Base-by-base conservation (phyloP, 139 green algal genomes). In the Tetraselmis chui region DNA sequence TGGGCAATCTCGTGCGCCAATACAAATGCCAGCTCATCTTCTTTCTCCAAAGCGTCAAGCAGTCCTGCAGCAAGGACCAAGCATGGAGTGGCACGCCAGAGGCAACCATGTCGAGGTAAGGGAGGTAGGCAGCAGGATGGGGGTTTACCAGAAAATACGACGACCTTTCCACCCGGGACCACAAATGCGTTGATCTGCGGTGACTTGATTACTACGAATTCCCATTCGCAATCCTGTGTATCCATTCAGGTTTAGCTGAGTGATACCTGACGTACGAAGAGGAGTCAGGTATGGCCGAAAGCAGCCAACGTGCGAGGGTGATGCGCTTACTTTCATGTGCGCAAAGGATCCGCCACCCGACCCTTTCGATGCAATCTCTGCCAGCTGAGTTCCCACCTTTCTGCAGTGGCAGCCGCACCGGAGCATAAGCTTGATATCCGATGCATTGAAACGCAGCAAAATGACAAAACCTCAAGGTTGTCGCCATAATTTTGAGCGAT, bases 141-240 rank as follows among this genome's bases (percentile, higher is more conserved):
- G 11, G 45, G 45, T 59, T 29, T 79, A 90, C 89, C 89, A 28
- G 91, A 92, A 79, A 86, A 95, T 1, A 94, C 87, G 23, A 96
- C 87, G 58, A 98, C 92, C 87, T 97, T 97, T 74, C 94, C 94
- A 1, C 94, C 94, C 1, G 94, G 94, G n/a, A 94, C 89, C 32
- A 97, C 94, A 80, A 97, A 94, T 0, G 94, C 94, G 79, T 98
- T 97, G 58, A 93, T 86, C 75, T 91, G 31, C 23, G 76, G 78
- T n/a, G 28, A 83, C 24, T 94, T 45, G 27, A 98, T 91, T 1
- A 98, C 94, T 1, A 83, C 86, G 88, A 95, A 96, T 86, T 97
- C 91, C 94, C 94, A 98, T 1, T 95, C 29, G 29, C 95, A 23
- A 2, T 79, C 79, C 83, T 91, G 58, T 67, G 45, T 5, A n/a